Evolutionary conservation across 805 yeast genomes (phyloP).

Genomic region (Pichia ethanolica): DNA sequence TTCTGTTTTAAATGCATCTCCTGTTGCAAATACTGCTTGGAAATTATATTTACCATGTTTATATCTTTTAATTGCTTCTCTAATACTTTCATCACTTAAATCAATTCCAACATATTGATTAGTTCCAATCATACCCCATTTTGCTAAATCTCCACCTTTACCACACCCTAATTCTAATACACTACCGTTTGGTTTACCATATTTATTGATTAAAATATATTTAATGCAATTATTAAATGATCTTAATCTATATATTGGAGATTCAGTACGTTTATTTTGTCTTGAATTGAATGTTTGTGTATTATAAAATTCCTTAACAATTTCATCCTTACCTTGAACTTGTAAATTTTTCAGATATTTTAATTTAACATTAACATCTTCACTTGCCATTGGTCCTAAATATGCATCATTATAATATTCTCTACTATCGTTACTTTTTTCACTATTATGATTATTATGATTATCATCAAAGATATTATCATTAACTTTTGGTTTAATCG

Average conservation of each 20-base stretch:
- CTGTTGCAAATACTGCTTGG: conserved; percentile 73
- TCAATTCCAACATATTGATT: conserved; percentile 85
- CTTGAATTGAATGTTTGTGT: conserved; percentile 68
- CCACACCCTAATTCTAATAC: conserved; percentile 93
- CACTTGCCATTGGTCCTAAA: conserved; percentile 14
- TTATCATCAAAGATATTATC: neutral
- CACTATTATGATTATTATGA: neutral
- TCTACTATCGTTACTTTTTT: conserved; percentile 1
- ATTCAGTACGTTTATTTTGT: conserved; percentile 52
- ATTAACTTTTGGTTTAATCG: conserved; percentile 2
- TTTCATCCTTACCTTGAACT: conserved; percentile 41
- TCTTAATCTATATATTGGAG: conserved; percentile 80
- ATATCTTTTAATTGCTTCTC: conserved; percentile 77
- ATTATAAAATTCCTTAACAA: conserved; percentile 81
- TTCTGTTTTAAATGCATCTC: conserved; percentile 77
- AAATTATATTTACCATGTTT: conserved; percentile 38
- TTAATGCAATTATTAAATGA: conserved; percentile 90
- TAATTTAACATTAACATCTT: conserved; percentile 16
- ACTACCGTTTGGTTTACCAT: conserved; percentile 44
- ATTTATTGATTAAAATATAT: conserved; percentile 72
- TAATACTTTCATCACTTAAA: conserved; percentile 79
- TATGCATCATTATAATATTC: neutral
- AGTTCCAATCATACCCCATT: conserved; percentile 71
- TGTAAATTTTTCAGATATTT: conserved; percentile 28
- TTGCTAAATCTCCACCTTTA: conserved; percentile 93